Base-by-base conservation (phyloP, 768 basidiomycete species). In the Termitomyces sp. region DNA sequence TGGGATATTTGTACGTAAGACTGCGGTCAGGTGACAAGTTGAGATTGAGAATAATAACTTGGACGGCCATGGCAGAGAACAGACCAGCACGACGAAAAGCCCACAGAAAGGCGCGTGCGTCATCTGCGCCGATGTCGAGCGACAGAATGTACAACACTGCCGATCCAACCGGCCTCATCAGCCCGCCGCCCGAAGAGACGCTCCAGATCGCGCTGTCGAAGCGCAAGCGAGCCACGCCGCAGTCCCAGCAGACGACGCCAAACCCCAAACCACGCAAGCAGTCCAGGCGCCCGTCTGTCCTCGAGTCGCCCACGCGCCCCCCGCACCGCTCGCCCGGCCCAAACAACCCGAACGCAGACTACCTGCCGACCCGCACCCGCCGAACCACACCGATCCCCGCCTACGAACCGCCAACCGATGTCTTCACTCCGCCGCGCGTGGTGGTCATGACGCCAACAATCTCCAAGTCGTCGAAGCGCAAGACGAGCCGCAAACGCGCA, bases 401-500 rank as follows among this genome's bases (percentile, higher is more conserved):
- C 0, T 90, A 90, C 67, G 87, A 89, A 63, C 88, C 88, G 0
- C 89, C 89, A 0, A 60, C 68, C 0, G 88, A 88, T 59, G 80
- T 84, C n/a, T 89, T 89, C 66, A 89, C 87, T 0, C 88, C 90
- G 1, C 90, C 90, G 0, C 80, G 84, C 52, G 83, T 88, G 65
- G 80, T 91, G 49, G 70, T 82, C 53, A 70, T 82, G 44, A 77
- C 76, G 6, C 78, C 84, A 16, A 59, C 73, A 46, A 51, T 68
- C 55, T 74, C 72, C 45, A 82, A 76, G 68, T 78, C 74, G 0
- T 66, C 81, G 73, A 69, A 79, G 71, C 53, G 66, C 52, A 71
- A 69, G 62, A 65, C 59, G 45, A 66, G 62, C 55, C 50, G 63
- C 40, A 65, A 57, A 42, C 60, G 65, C 22, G 52, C 65, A 1